Evolutionary conservation across 2,329 filamentous ascomycete genomes (phyloP).

Genomic region (Ceratocystis albifundus): DNA sequence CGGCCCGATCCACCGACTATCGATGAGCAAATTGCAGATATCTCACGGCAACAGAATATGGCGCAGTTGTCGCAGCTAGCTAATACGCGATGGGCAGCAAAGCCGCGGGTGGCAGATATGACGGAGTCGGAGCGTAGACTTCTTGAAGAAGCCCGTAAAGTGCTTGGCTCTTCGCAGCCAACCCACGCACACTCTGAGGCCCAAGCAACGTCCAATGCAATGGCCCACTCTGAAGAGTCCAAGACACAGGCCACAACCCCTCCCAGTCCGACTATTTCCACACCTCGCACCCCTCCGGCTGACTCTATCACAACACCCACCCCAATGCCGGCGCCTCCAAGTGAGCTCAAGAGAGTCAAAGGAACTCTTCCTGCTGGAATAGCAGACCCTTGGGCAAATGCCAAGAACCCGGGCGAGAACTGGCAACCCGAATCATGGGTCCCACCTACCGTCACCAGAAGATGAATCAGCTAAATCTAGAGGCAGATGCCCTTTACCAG

Average conservation of each 20-base stretch:
- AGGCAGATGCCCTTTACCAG: background rate
- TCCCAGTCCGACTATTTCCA: background rate
- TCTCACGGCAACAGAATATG: conserved; percentile 42
- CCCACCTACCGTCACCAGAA: conserved; percentile 34
- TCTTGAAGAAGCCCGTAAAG: conserved; percentile 17
- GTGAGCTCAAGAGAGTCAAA: conserved; percentile 15
- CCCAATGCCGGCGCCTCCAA: background rate
- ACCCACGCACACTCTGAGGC: background rate
- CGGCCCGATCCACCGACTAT: conserved; percentile 44
- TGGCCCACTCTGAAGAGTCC: background rate
- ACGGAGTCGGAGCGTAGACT: conserved; percentile 27
- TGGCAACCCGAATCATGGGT: conserved; percentile 58
- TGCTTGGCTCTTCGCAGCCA: conserved; percentile 16
- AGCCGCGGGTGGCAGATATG: conserved; percentile 39
- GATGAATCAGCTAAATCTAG: conserved; percentile 7
- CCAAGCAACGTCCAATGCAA: conserved; percentile 20
- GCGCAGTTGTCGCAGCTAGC: conserved; percentile 48
- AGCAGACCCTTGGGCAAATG: conserved; percentile 48
- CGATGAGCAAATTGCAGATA: conserved; percentile 45
- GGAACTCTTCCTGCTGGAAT: conserved; percentile 23
- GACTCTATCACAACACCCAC: background rate
- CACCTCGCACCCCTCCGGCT: background rate
- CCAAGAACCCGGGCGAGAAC: conserved; percentile 46
- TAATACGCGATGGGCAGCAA: conserved; percentile 52
- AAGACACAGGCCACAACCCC: background rate